Evolutionary conservation across 257 asterid species (phyloP).

Genomic region (Jaltomata sinuosa): DNA sequence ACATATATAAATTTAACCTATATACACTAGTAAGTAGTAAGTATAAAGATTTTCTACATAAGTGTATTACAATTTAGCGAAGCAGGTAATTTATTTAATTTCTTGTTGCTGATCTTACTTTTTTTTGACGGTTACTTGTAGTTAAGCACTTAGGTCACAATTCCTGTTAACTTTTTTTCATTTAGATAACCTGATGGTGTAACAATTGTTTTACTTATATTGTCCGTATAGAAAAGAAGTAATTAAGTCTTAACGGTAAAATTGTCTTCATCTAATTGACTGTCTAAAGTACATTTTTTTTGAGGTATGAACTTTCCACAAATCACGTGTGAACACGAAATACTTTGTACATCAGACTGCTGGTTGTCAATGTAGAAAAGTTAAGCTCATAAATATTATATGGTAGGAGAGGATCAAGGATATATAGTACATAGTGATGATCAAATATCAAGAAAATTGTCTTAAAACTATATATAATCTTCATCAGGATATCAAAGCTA

Average conservation of each 20-base stretch:
- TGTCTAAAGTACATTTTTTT: no score
- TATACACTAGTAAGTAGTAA: background rate
- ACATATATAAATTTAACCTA: background rate
- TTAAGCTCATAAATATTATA: background rate
- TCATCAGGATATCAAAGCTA: constrained; percentile 26
- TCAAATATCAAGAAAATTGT: constrained; percentile 18
- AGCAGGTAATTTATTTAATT: background rate
- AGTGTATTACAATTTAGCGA: background rate
- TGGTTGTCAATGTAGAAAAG: background rate
- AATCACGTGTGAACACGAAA: background rate
- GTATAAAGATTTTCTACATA: background rate
- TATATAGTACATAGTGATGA: no score
- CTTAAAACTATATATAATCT: constrained; percentile 10
- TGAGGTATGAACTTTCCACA: background rate
- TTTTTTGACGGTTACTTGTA: background rate
- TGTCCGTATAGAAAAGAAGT: background rate
- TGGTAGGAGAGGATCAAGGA: no score
- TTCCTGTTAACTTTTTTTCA: background rate
- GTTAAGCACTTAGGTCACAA: background rate
- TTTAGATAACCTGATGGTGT: background rate
- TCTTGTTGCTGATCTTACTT: background rate
- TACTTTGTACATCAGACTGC: background rate
- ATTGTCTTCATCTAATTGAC: background rate
- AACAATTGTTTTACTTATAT: background rate
- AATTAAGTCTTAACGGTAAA: background rate